Evolutionary conservation across 768 basidiomycete genomes (phyloP).

Genomic region (Trametes cinnabarina): DNA sequence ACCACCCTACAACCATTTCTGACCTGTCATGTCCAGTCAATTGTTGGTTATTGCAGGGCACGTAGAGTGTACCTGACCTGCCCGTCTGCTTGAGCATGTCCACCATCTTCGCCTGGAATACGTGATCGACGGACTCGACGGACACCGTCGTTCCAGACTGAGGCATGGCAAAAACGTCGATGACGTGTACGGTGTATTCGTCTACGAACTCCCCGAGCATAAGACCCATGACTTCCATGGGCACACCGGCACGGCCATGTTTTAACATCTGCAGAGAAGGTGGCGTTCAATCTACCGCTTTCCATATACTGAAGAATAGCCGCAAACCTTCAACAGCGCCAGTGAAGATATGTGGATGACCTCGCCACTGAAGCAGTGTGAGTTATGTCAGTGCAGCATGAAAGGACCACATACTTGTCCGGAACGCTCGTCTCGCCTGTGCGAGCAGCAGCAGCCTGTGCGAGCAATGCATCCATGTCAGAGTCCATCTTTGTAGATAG

Average conservation of each 20-base stretch:
- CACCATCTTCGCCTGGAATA: conserved; percentile 97
- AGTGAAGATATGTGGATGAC: conserved; percentile 96
- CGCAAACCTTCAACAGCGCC: conserved; percentile 89
- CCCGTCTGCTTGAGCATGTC: conserved; percentile 99
- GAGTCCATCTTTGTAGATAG: conserved; percentile 25
- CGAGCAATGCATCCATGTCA: conserved; percentile 34
- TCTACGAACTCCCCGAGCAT: conserved; percentile 99
- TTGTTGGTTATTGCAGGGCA: not conserved
- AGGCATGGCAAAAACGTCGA: conserved; percentile 99
- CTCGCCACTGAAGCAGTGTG: conserved; percentile 60
- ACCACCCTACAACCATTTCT: conserved; percentile 99
- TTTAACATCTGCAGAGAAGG: conserved; percentile 80
- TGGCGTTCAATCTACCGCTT: not conserved
- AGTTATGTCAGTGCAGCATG: conserved; percentile 3
- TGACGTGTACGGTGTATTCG: conserved; percentile 91
- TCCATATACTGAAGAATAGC: too few species aligned
- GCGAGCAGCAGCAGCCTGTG: conserved; percentile 28
- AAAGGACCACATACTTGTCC: conserved; percentile 61
- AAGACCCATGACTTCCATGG: conserved; percentile 99
- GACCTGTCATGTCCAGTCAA: conserved; percentile 50
- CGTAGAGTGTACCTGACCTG: conserved; percentile 51
- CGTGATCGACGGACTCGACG: conserved; percentile 97
- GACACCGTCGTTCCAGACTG: conserved; percentile 97
- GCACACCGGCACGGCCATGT: conserved; percentile 97
- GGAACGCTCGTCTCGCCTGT: conserved; percentile 52